Conservation (phyloP, 2,329 filamentous ascomycete species). For the Neofusicoccum parvum region DNA sequence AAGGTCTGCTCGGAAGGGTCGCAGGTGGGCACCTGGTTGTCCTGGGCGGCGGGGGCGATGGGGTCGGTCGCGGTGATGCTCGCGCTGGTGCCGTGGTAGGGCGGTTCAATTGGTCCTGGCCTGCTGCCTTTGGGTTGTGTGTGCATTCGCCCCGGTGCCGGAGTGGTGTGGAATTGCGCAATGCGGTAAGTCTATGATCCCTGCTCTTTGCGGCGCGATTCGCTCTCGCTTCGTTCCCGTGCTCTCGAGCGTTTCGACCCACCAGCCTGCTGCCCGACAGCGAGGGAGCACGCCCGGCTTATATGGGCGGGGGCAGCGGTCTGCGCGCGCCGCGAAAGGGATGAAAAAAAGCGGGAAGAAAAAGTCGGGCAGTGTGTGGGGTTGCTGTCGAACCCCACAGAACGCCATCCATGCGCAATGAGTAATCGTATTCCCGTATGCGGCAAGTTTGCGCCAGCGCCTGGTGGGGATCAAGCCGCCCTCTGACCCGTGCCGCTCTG, state of each 20-base stretch:
- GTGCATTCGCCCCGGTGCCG: neutral
- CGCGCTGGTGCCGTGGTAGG: slow-evolving; percentile 25
- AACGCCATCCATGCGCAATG: slow-evolving; percentile 7
- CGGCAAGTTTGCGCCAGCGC: neutral
- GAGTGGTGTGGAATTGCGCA: neutral
- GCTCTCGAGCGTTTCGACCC: neutral
- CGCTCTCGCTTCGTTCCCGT: neutral
- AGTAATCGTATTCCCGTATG: slow-evolving; percentile 15
- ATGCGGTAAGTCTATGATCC: neutral
- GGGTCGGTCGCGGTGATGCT: slow-evolving; percentile 1
- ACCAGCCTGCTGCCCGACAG: neutral
- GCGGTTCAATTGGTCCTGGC: slow-evolving; percentile 43
- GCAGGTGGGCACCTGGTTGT: slow-evolving; percentile 7
- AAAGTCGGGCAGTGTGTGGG: slow-evolving; percentile 1
- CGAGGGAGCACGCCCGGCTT: neutral
- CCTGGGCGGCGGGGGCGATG: neutral
- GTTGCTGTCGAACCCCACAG: slow-evolving; percentile 9
- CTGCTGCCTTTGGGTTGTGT: slow-evolving; percentile 45
- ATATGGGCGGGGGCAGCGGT: neutral
- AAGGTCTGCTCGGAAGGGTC: slow-evolving; percentile 20
- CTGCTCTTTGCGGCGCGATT: neutral
- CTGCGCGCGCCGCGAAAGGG: neutral
- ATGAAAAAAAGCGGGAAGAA: neutral
- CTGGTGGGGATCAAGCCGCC: neutral
- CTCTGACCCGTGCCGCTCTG: slow-evolving; percentile 3